Conservation (phyloP, 2,329 filamentous ascomycete genomes). For the Penicillium sp. region DNA sequence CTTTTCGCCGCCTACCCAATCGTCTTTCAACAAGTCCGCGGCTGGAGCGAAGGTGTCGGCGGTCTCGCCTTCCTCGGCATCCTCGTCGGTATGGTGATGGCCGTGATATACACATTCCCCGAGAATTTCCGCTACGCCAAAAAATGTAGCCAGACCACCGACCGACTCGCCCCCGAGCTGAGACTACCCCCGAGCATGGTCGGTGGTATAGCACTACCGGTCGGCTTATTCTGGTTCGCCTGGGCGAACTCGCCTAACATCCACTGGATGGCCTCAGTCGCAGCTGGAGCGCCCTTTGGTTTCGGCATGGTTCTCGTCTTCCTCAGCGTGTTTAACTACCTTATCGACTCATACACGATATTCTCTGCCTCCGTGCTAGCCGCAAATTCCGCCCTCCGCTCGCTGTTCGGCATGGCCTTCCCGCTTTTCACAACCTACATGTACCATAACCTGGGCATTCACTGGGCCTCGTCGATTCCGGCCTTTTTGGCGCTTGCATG, state of each 20-base stretch:
- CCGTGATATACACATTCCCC: constrained; percentile 20
- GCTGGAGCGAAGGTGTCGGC: constrained; percentile 29
- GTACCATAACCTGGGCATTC: constrained; percentile 25
- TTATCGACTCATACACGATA: constrained; percentile 28
- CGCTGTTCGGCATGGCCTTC: constrained; percentile 25
- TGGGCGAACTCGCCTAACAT: constrained; percentile 30
- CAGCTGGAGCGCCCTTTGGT: constrained; percentile 25
- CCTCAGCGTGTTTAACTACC: constrained; percentile 27
- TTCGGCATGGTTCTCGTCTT: constrained; percentile 28
- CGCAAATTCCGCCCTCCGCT: constrained; percentile 26
- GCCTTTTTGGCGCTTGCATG: constrained; percentile 27
- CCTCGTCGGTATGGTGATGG: constrained; percentile 30
- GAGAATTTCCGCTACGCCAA: constrained; percentile 36
- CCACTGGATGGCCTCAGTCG: constrained; percentile 24
- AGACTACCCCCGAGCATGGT: constrained; percentile 51
- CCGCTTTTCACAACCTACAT: constrained; percentile 28
- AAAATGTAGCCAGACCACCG: constrained; percentile 21
- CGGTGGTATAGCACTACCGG: constrained; percentile 32
- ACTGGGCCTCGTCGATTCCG: constrained; percentile 26
- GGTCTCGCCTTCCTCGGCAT: constrained; percentile 31
- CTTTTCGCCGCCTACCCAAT: constrained; percentile 33
- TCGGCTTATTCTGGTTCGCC: constrained; percentile 34
- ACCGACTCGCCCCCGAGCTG: constrained; percentile 52
- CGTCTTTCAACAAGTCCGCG: constrained; percentile 27
- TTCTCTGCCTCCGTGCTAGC: constrained; percentile 26